Evolutionary conservation across 2,329 filamentous ascomycete genomes (phyloP), one percentile per base, ranked within the genome.

Genomic region (Cladosporium sp.): DNA sequence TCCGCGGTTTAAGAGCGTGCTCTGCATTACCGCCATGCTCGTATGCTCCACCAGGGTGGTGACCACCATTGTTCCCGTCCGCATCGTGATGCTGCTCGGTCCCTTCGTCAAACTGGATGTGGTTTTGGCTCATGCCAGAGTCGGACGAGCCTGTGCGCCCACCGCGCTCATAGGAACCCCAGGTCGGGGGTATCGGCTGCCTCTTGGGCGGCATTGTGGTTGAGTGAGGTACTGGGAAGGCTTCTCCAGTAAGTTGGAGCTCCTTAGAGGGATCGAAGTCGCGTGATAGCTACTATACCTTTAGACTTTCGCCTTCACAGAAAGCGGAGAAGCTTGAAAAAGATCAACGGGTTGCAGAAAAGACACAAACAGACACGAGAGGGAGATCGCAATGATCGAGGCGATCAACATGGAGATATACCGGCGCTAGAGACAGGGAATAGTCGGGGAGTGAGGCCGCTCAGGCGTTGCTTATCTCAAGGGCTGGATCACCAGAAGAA

Each of bases 131-230:
- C 22, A 60, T 24, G 36, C 51, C 56, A 15, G 76, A 78, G 51
- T 69, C 75, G 19, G 74, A 65, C 0, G 77, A 79, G 35, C 70
- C 72, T 52, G 72, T 64, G 54, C 74, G 71, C 45, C 67, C 72
- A 58, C 73, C 73, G 15, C 64, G 64, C 53, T 78, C 76, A 64
- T 78, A 78, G 53, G 74, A 73, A 58, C 72, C 69, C 77, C 77
- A 79, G 32, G 69, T 74, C 28, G 75, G 66, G n/a, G 77, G 77
- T 64, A 72, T 58, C 3, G 66, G 66, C 45, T 65, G 65, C 55
- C 65, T 56, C 17, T 60, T 56, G n/a, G 66, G 60, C 48, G 67
- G 65, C 67, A 69, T 69, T 45, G 13, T 42, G 36, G 25, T 44
- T 53, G 47, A 49, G 47, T 15, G 28, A 34, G 15, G 22, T 17